These are phyloP conservation scores for Colletotrichum lupini DNA, from an alignment of 2,329 filamentous ascomycete genomes.

Conservation along the genomic window DNA sequence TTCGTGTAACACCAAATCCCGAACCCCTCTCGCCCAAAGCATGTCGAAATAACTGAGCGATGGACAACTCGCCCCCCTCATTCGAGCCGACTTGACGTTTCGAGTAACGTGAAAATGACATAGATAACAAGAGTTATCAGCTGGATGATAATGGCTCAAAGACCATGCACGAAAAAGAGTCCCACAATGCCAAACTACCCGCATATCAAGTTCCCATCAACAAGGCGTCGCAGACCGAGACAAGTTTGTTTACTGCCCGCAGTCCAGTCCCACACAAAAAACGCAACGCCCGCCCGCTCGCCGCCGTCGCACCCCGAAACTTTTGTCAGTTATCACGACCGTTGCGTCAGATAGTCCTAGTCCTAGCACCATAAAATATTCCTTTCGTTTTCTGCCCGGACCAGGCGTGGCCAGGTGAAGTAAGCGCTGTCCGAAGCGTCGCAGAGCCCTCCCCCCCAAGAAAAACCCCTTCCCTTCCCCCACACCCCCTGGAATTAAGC, in stretches of 20 bases:
- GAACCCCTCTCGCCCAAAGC: background rate
- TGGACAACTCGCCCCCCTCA: background rate
- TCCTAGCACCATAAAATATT: background rate
- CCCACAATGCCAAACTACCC: background rate
- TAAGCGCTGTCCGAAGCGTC: slow-evolving; percentile 2
- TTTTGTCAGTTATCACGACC: slow-evolving; percentile 11
- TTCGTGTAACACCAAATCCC: slow-evolving; percentile 10
- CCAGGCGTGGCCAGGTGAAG: background rate
- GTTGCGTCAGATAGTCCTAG: background rate
- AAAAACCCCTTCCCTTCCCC: too few relatives aligned
- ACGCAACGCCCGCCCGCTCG: background rate
- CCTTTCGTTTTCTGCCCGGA: slow-evolving; percentile 1
- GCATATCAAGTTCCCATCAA: background rate
- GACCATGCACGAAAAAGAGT: background rate
- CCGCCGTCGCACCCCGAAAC: background rate
- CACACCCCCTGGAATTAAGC: background rate
- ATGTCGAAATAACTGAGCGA: background rate
- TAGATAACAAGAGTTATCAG: background rate
- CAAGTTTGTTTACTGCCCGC: slow-evolving; percentile 1
- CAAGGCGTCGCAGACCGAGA: slow-evolving; percentile 9
- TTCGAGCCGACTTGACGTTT: background rate
- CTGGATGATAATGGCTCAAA: background rate
- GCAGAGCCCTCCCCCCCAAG: background rate
- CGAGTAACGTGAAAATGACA: background rate
- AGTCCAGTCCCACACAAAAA: background rate